These are phyloP conservation scores for Aspergillus japonicus DNA, from an alignment of 2,329 filamentous ascomycete species.

Conservation along the genomic window DNA sequence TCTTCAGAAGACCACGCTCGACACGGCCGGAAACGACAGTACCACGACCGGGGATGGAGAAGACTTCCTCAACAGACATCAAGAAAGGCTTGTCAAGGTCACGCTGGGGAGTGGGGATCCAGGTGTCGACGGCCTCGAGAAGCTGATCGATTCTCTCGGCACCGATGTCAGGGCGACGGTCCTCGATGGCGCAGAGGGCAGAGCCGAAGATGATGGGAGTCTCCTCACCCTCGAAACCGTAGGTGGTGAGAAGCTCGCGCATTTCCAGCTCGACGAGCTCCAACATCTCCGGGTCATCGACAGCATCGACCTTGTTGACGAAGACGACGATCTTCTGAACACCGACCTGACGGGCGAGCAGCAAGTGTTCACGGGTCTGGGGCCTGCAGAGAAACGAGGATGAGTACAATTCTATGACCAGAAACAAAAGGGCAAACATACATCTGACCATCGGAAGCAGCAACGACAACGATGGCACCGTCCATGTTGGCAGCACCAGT, in stretches of 20 bases:
- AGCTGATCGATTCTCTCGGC: slow-evolving; percentile 86
- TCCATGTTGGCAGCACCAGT: slow-evolving; percentile 99
- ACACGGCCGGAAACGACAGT: slow-evolving; percentile 97
- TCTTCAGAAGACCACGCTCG: slow-evolving; percentile 91
- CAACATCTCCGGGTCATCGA: slow-evolving; percentile 99
- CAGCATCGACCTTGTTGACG: slow-evolving; percentile 98
- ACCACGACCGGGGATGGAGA: slow-evolving; percentile 88
- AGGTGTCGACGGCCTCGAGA: slow-evolving; percentile 81
- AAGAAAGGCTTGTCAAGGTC: slow-evolving; percentile 98
- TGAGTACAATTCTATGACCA: slow-evolving; percentile 19
- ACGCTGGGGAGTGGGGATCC: slow-evolving; percentile 94
- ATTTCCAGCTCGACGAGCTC: slow-evolving; percentile 99
- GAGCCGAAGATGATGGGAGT: slow-evolving; percentile 97
- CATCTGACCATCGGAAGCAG: slow-evolving; percentile 98
- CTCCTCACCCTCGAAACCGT: slow-evolving; percentile 97
- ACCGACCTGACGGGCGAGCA: slow-evolving; percentile 96
- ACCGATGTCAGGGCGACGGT: slow-evolving; percentile 83
- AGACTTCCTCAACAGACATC: slow-evolving; percentile 95
- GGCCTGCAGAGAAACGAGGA: slow-evolving; percentile 53
- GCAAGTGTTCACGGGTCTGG: slow-evolving; percentile 96
- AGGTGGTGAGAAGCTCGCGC: slow-evolving; percentile 88
- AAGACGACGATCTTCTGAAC: slow-evolving; percentile 98
- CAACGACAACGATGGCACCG: slow-evolving; percentile 96
- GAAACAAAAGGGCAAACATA: slow-evolving; percentile 32
- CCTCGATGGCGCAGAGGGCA: slow-evolving; percentile 89